Evolutionary conservation across 768 basidiomycete species (phyloP).

Genomic region (Lentinula sp.): DNA sequence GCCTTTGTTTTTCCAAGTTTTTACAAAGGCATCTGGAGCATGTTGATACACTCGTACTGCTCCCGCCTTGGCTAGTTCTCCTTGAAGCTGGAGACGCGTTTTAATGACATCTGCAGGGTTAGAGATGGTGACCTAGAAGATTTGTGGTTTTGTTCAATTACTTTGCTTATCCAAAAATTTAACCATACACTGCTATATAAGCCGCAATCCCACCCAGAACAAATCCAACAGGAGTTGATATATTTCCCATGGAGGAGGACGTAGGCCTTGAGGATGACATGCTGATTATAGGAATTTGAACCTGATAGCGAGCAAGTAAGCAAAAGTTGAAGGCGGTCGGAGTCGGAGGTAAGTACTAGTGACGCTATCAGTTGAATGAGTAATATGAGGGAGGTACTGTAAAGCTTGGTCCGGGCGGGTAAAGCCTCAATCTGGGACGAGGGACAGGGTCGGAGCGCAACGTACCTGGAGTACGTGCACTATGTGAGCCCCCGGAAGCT

Average conservation of each 20-base stretch:
- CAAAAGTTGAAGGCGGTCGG: too few relatives aligned
- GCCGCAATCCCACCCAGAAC: constrained; percentile 88
- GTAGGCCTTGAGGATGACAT: too few relatives aligned
- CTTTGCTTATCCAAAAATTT: not conserved
- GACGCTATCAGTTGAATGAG: too few relatives aligned
- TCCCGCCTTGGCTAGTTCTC: constrained; percentile 79
- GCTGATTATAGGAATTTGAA: too few relatives aligned
- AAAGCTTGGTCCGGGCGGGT: too few relatives aligned
- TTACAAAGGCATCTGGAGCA: constrained; percentile 77
- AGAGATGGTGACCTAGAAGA: constrained; percentile 64
- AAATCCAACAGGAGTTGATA: constrained; percentile 79
- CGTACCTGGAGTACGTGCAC: too few relatives aligned
- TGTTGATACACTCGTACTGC: constrained; percentile 79
- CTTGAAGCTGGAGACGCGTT: constrained; percentile 93
- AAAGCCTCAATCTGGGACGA: too few relatives aligned
- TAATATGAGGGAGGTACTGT: too few relatives aligned
- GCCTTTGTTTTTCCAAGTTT: constrained; percentile 89
- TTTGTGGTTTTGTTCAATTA: not conserved
- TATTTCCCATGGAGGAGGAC: not conserved
- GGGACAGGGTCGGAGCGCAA: too few relatives aligned
- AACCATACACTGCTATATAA: constrained; percentile 68
- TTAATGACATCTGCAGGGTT: constrained; percentile 86
- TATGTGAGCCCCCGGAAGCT: too few relatives aligned
- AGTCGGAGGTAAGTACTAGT: too few relatives aligned
- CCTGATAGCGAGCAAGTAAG: too few relatives aligned